Base-by-base conservation (phyloP, 768 basidiomycete species). In the Mycena galopus region DNA sequence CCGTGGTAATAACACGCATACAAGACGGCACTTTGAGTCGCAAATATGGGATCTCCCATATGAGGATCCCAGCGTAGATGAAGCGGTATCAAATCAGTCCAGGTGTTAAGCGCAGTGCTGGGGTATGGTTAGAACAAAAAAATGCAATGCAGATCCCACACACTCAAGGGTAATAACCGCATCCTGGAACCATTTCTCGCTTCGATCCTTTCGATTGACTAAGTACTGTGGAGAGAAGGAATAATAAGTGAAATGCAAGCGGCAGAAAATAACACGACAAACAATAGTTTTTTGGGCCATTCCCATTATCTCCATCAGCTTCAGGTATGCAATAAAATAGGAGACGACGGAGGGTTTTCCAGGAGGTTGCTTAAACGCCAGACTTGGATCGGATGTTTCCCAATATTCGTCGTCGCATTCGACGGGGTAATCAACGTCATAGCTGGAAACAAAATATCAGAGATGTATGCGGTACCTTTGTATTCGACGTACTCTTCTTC, bases 351-450 rank as follows among this genome's bases (percentile, higher is more conserved):
- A 89, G 0, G 92, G 90, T 74, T 88, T 88, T 17, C 85, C 88
- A 0, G 83, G 76, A 0, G 94, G 94, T 76, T 95, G 93, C 58
- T 87, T 86, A 81, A 92, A 93, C 2, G 84, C 83, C 29, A 82
- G 78, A 5, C 81, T 82, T 0, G 86, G 84, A 60, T 88, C 88
- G 10, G 79, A 83, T 33, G 81, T 82, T 29, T 88, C 82, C 85
- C 85, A 86, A 57, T 84, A 86, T 70, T 86, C 85, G 60, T 87
- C 86, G 65, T 87, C 85, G 73, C 86, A 87, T 74, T 93, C 91
- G n/a, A 89, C 86, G 5, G 91, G 91, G n/a, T 88, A 84, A 57
- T 92, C 92, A 10, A 90, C 82, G 72, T 93, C 92, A 75, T 92
- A 90, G 72, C 91, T 91, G 67, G 19, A 35, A 29, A 33, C 7